Evolutionary conservation across 148 eudicot species (phyloP).

Genomic region (Oxyria digyna): DNA sequence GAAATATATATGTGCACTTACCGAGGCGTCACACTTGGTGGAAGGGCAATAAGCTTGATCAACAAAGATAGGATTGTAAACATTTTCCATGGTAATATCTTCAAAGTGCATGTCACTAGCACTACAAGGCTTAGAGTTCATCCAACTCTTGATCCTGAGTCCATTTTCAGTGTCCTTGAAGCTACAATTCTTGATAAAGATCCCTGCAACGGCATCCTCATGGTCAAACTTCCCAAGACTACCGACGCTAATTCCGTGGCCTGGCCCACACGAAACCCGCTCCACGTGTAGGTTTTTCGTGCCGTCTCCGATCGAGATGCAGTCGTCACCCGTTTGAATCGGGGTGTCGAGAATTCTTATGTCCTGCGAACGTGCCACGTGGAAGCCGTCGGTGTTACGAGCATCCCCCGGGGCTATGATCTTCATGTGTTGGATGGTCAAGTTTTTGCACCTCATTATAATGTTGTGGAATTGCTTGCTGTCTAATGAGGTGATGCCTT

Average conservation of each 20-base stretch:
- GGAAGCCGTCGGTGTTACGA: slow-evolving; percentile 54
- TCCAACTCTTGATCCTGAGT: slow-evolving; percentile 46
- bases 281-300: slow-evolving; percentile 19
- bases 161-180: slow-evolving; percentile 36
- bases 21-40: not conserved
- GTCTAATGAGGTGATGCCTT: slow-evolving; percentile 28
- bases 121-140: slow-evolving; percentile 9
- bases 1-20: not conserved
- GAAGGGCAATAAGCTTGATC: slow-evolving; percentile 34
- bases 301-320: slow-evolving; percentile 40
- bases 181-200: slow-evolving; percentile 24
- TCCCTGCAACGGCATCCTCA: slow-evolving; percentile 13
- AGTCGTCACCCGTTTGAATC: slow-evolving; percentile 50
- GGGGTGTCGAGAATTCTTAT: slow-evolving; percentile 17
- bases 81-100: slow-evolving; percentile 31
- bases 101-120: slow-evolving; percentile 22
- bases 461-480: slow-evolving; percentile 48
- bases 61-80: slow-evolving; percentile 35
- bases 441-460: slow-evolving; percentile 14
- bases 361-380: slow-evolving; percentile 15
- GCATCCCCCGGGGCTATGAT: slow-evolving; percentile 32
- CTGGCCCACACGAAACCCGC: slow-evolving; percentile 41
- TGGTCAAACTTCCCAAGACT: slow-evolving; percentile 26
- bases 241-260: slow-evolving; percentile 54
- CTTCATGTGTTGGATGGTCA: slow-evolving; percentile 17